Evolutionary conservation across 192 early-diverging fungal genomes (phyloP).

Genomic region (Backusella circina): DNA sequence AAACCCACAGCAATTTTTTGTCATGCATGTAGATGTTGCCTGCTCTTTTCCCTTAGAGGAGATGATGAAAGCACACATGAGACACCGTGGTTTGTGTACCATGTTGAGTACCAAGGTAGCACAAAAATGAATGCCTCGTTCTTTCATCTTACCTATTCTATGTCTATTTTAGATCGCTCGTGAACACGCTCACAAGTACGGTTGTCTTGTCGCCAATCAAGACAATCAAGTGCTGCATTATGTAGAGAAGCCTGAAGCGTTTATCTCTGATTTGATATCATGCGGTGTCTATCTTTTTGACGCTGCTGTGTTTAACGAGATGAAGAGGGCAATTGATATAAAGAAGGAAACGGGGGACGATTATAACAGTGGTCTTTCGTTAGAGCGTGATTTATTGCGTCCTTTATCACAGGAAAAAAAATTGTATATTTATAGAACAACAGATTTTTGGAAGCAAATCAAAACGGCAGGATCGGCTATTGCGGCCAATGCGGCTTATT

Average conservation of each 20-base stretch:
- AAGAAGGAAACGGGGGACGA: constrained; percentile 44
- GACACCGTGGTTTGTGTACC: constrained; percentile 80
- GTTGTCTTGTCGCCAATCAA: constrained; percentile 84
- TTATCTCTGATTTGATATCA: constrained; percentile 91
- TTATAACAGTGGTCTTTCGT: constrained; percentile 26
- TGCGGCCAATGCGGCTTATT: constrained; percentile 89
- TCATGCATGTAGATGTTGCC: constrained; percentile 96
- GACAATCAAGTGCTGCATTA: constrained; percentile 92
- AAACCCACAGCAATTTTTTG: constrained; percentile 89
- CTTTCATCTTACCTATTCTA: too few relatives aligned
- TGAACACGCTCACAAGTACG: constrained; percentile 79
- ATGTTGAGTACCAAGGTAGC: constrained; percentile 84
- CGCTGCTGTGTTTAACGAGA: constrained; percentile 80
- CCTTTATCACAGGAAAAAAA: constrained; percentile 79
- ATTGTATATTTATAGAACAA: constrained; percentile 85
- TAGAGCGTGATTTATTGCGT: constrained; percentile 95
- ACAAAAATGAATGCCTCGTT: background rate
- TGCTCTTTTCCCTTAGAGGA: constrained; percentile 90
- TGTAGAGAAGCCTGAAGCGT: constrained; percentile 96
- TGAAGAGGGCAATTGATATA: constrained; percentile 72
- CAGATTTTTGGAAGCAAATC: constrained; percentile 95
- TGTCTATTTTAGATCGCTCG: constrained; percentile 41
- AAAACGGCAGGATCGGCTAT: constrained; percentile 90
- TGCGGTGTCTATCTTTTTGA: constrained; percentile 96
- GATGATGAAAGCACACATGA: constrained; percentile 82